Percentiles rank a stretch among this genome's conserved stretches.
phyloP scores from a whole-genome alignment of 1,284 basidiomycete genomes.

The Xerocomus cyaneibrunnescens region DNA sequence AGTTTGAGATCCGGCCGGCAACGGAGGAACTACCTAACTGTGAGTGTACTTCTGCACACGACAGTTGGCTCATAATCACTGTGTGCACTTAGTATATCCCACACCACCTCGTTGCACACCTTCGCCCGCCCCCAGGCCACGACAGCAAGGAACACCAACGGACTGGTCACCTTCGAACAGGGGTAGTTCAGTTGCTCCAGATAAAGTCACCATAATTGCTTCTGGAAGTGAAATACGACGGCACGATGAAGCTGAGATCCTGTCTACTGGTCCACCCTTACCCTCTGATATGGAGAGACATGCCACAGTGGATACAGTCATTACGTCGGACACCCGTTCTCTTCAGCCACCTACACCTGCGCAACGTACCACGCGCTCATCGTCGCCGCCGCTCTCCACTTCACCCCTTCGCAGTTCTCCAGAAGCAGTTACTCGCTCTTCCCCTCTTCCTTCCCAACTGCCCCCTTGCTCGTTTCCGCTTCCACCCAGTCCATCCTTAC shows the following conservation, averaged over 20 bases:
- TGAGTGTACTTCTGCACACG: conserved; percentile 6
- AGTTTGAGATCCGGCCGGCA: conserved; percentile 11
- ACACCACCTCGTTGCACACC: conserved; percentile 5
- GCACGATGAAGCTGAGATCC: not conserved
- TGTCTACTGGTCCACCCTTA: not conserved
- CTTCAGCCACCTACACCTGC: conserved; percentile 34
- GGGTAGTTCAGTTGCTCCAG: conserved; percentile 17
- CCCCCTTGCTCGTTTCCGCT: conserved; percentile 16
- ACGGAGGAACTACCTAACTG: conserved; percentile 6
- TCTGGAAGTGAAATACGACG: conserved; percentile 1
- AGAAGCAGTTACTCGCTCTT: not conserved
- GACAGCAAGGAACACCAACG: conserved; percentile 27
- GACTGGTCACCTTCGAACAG: conserved; percentile 29
- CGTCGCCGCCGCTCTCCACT: conserved; percentile 4
- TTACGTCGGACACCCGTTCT: conserved; percentile 14
- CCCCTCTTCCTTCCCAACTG: conserved; percentile 4
- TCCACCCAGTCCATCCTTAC: conserved; percentile 13
- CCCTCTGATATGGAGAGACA: conserved; percentile 3
- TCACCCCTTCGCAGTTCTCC: conserved; percentile 13
- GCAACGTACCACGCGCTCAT: conserved; percentile 22
- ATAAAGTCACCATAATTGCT: not conserved
- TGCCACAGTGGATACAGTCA: not conserved
- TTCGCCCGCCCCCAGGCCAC: conserved; percentile 2
- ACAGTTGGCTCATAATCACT: not conserved
- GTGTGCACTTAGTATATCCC: not conserved